A percentile compares a stretch with the other conserved stretches of the same genome.
Evolutionary conservation across 306 rosid genomes (phyloP).

Genomic region (Citrullus colocynthis): DNA sequence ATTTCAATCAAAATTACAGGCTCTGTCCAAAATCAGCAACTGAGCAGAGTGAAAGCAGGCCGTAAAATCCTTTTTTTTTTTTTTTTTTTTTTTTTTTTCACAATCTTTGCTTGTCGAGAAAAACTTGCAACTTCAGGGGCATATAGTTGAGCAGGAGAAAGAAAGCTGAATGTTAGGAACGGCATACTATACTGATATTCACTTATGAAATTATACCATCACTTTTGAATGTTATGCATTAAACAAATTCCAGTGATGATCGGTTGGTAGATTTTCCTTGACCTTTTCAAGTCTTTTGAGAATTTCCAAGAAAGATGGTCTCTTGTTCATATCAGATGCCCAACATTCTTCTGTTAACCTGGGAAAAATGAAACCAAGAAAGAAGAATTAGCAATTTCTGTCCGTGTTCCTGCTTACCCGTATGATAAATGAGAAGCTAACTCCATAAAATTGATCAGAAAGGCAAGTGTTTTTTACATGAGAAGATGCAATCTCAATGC

Average conservation of each 20-base stretch:
- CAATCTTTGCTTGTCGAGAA: neutral
- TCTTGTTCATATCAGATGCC: constrained; percentile 53
- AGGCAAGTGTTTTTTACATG: neutral
- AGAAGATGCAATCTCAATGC: neutral
- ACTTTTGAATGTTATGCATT: constrained; percentile 17
- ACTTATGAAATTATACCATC: neutral
- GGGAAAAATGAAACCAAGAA: constrained; percentile 7
- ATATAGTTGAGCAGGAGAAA: neutral
- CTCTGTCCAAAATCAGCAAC: neutral
- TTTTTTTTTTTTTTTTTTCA: too few relatives aligned
- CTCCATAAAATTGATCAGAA: neutral
- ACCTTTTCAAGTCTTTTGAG: constrained; percentile 67
- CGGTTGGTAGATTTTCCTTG: constrained; percentile 53
- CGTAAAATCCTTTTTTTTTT: neutral
- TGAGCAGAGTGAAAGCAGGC: neutral
- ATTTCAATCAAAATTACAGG: neutral
- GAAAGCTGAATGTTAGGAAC: constrained; percentile 1
- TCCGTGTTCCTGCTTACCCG: neutral
- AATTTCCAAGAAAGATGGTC: constrained; percentile 79
- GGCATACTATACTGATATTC: neutral
- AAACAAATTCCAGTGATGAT: constrained; percentile 67
- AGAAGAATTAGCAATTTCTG: neutral
- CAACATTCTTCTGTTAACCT: constrained; percentile 76
- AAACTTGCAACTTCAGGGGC: neutral
- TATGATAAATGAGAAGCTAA: neutral